Evolutionary conservation across 495 filamentous ascomycete genomes (phyloP), one percentile per base, ranked within the genome.

Genomic region (Filosporella fistucella): DNA sequence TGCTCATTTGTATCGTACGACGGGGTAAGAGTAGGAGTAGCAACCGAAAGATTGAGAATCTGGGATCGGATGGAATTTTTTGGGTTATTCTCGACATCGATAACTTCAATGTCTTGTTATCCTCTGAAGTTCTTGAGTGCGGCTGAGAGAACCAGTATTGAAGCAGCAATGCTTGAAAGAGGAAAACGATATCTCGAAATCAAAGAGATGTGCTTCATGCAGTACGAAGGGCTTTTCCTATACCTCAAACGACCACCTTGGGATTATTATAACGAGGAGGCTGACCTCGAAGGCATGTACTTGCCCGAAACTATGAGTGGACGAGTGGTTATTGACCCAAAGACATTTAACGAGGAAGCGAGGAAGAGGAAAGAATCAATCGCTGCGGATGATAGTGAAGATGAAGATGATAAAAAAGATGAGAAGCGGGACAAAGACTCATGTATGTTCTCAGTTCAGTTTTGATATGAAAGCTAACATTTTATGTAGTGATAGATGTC

Each of bases 341-440:
- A 61, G 43, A 66, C 64, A 6, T 68, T 68, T 41, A 42, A 58
- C 8, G 65, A 68, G 26, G 67, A 71, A 32, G 35, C 46, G 2
- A 25, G 36, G 16, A 28, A 23, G 2, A 49, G 25, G 26, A 49
- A 49, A 34, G 46, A 49, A 34, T 23, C 30, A 32, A 16, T 49
- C 18, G 14, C 10, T 8, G 25, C 14, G 4, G 20, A 34, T 17
- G 35, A 49, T 8, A 29, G 26, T 22, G 16, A 23, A 14, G 46
- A 49, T 7, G 46, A 40, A 25, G 18, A 37, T 24, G 24, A 38
- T 6, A 24, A 39, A 13, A 47, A 38, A 26, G 32, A 29, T 28
- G 24, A 28, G 8, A 22, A 38, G n/a, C n/a, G n/a, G 34, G 34
- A 47, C 4, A 46, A 32, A 16, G 39, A 28, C n/a, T 20, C 26